Base-by-base conservation (phyloP, 2,329 filamentous ascomycete genomes). In the Xylariaceae sp. region DNA sequence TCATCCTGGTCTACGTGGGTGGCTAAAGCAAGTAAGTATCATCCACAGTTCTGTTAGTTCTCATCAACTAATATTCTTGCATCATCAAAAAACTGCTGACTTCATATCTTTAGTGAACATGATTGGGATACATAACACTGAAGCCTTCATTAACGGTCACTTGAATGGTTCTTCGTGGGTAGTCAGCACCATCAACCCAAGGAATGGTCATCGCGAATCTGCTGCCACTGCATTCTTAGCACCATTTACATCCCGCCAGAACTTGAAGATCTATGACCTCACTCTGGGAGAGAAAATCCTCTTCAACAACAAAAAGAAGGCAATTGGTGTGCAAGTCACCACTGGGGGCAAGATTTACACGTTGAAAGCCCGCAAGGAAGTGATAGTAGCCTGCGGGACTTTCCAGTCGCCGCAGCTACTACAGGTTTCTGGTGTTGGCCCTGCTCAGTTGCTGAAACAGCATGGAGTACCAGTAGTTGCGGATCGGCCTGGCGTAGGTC, bases 401-500 rank as follows among this genome's bases (percentile, higher is more conserved):
- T 71, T 76, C 53, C 70, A 72, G 37, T 72, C 70, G 1, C 75
- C 75, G 3, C 68, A 75, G 43, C 63, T 77, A 6, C 64, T 77
- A 0, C 70, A 75, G 63, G 63, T 75, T 1, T 75, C 72, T 0
- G 75, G 73, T 1, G 67, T 77, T 36, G 75, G 75, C 2, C 66
- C 71, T 5, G 57, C 58, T 21, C 57, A 50, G 1, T 61, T 66
- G 20, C 65, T 75, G 13, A 37, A 61, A 8, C 36, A 59, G 18
- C 58, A 77, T 59, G 64, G 70, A 23, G 84, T 86, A 57, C 68
- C 75, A 1, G 74, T 83, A 6, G 58, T 84, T 42, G 67, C 72
- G 0, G 75, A 85, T 59, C 72, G 81, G 1, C 81, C 81, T 0
- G 83, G 81, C 36, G 82, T 87, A 6, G 84, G 84, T 11, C 77